Evolutionary conservation across 108 stramenopile genomes (phyloP).

Genomic region (Thalassiosira profunda): DNA sequence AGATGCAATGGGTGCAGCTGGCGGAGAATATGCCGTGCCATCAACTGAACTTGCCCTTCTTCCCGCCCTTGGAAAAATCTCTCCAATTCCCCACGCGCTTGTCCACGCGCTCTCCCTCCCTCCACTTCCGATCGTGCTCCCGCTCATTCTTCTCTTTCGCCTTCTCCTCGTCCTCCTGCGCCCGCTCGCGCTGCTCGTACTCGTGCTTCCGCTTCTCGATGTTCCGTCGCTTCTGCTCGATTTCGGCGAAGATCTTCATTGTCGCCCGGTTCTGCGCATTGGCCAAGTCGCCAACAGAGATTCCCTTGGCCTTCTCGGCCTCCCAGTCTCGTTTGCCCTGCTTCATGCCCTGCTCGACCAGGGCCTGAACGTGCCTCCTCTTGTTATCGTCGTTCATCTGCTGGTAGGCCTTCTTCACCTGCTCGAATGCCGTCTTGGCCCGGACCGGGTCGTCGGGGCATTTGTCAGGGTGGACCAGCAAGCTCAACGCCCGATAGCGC

Average conservation of each 20-base stretch:
- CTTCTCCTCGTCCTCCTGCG: constrained; percentile 85
- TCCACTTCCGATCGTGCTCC: constrained; percentile 84
- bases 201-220: constrained; percentile 77
- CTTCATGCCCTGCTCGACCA: constrained; percentile 81
- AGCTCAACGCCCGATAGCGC: constrained; percentile 82
- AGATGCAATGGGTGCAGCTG: too few species aligned
- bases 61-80: constrained; percentile 60
- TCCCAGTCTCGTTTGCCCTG: constrained; percentile 68
- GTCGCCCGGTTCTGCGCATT: constrained; percentile 64
- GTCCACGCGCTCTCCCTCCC: constrained; percentile 73
- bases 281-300: constrained; percentile 21
- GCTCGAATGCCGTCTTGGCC: constrained; percentile 82
- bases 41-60: too few species aligned
- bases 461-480: constrained; percentile 90
- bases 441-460: constrained; percentile 46
- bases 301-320: constrained; percentile 10
- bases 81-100: constrained; percentile 93
- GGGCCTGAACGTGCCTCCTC: constrained; percentile 52
- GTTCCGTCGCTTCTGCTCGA: constrained; percentile 80
- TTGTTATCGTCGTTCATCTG: constrained; percentile 65
- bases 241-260: constrained; percentile 86
- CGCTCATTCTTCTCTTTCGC: constrained; percentile 68
- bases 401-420: constrained; percentile 79
- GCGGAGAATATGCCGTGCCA: too few species aligned
- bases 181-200: constrained; percentile 78